Conservation (phyloP, 2,329 filamentous ascomycete genomes). For the Colletotrichum spinosum region DNA sequence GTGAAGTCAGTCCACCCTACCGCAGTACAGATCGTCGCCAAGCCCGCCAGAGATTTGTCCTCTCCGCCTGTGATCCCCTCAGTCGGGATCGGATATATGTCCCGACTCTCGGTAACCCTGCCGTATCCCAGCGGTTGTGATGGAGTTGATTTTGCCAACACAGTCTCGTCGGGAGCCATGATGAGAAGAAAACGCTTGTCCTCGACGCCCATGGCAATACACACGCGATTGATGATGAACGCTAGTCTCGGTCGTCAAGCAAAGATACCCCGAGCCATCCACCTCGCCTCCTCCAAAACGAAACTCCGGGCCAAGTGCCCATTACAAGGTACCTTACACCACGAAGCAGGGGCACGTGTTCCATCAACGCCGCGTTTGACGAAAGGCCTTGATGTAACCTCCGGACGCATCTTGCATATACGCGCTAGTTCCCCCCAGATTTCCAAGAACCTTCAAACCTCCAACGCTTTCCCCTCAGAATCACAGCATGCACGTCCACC, state of each 20-base stretch:
- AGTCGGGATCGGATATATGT: slow-evolving; percentile 10
- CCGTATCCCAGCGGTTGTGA: slow-evolving; percentile 11
- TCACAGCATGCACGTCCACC: neutral
- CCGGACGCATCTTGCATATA: slow-evolving; percentile 34
- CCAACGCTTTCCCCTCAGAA: neutral
- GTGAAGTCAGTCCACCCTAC: too few species aligned
- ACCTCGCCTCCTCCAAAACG: neutral
- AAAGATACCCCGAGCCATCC: slow-evolving; percentile 16
- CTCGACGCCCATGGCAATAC: too few species aligned
- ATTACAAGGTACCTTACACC: too few species aligned
- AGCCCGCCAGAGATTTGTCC: too few species aligned
- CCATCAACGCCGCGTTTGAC: too few species aligned
- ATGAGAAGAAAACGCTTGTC: too few species aligned
- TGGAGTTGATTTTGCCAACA: slow-evolving; percentile 2
- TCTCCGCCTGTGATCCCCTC: neutral
- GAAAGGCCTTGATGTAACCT: slow-evolving; percentile 16
- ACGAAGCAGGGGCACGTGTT: neutral
- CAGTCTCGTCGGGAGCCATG: neutral
- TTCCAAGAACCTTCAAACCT: slow-evolving; percentile 20
- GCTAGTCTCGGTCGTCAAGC: slow-evolving; percentile 5
- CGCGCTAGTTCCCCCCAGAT: slow-evolving; percentile 24
- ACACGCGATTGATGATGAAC: neutral
- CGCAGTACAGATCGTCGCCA: too few species aligned
- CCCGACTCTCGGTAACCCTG: neutral
- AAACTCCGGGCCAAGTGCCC: too few species aligned